A percentile compares a stretch with the other conserved stretches of the same genome.
Conservation (phyloP, 106 monocot species). For the Acorus gramineus region DNA sequence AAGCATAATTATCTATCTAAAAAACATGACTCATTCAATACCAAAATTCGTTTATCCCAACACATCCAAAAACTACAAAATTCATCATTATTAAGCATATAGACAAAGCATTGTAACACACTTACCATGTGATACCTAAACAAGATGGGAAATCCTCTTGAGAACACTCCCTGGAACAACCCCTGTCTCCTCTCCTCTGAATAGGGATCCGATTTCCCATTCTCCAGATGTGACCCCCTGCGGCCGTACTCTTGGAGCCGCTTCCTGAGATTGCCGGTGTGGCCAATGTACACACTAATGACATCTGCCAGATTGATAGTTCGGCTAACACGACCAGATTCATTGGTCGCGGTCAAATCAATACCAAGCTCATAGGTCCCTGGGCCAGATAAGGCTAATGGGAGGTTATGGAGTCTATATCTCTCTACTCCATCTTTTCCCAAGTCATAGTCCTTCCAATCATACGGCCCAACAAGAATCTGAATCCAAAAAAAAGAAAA, state of each 20-base stretch:
- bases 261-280: constrained; percentile 77
- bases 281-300: constrained; percentile 85
- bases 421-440: constrained; percentile 74
- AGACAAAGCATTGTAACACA: not conserved
- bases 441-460: constrained; percentile 66
- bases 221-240: constrained; percentile 80
- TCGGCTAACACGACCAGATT: constrained; percentile 17
- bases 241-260: constrained; percentile 97
- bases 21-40: too few species aligned
- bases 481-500: constrained; percentile 10
- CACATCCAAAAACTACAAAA: too few species aligned
- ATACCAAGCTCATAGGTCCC: constrained; percentile 79
- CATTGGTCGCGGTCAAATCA: constrained; percentile 9
- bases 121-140: constrained; percentile 84
- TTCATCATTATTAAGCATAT: too few species aligned
- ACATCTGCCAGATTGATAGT: constrained; percentile 29
- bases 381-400: constrained; percentile 44
- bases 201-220: constrained; percentile 23
- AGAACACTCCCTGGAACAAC: constrained; percentile 69
- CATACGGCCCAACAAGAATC: constrained; percentile 79
- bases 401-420: constrained; percentile 73
- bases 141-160: constrained; percentile 60
- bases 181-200: constrained; percentile 22
- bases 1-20: too few species aligned
- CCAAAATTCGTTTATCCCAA: too few species aligned